phyloP scores from a whole-genome alignment of 768 basidiomycete species.

The Piloderma croceum region DNA sequence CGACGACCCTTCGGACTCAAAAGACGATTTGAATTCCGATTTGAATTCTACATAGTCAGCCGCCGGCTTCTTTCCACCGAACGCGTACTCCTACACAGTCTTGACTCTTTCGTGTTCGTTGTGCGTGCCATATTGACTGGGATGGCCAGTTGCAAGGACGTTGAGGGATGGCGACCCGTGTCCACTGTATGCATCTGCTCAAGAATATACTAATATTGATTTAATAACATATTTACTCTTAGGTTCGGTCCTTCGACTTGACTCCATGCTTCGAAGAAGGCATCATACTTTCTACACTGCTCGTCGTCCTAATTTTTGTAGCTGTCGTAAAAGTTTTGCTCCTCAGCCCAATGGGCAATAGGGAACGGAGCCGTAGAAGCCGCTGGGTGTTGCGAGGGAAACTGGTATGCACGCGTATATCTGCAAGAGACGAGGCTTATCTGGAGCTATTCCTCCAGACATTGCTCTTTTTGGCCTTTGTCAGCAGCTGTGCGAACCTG shows the following conservation, averaged over 20 bases:
- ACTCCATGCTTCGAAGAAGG: conserved; percentile 82
- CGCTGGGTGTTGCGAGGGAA: conserved; percentile 52
- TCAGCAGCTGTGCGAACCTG: conserved; percentile 41
- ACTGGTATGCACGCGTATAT: conserved; percentile 44
- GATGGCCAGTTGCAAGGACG: conserved; percentile 46
- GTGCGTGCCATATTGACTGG: not conserved
- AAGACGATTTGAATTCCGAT: no score
- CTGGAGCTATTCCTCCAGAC: conserved; percentile 29
- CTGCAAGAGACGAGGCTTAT: not conserved
- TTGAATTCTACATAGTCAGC: no score
- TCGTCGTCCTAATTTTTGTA: conserved; percentile 40
- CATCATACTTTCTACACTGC: conserved; percentile 49
- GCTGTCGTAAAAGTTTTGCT: conserved; percentile 34
- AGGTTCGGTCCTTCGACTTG: conserved; percentile 60
- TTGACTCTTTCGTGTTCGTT: no score
- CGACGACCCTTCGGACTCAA: no score
- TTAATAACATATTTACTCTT: not conserved
- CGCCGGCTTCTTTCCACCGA: no score
- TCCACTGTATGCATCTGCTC: no score
- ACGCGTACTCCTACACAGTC: no score
- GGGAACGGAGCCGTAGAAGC: conserved; percentile 40
- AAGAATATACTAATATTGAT: not conserved
- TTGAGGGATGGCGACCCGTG: conserved; percentile 61
- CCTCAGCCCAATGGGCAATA: conserved; percentile 19
- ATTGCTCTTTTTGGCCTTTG: conserved; percentile 41